These are phyloP conservation scores for Nematocida parisii DNA, from an alignment of 371 early-diverging fungal genomes.

Conservation along the genomic window DNA sequence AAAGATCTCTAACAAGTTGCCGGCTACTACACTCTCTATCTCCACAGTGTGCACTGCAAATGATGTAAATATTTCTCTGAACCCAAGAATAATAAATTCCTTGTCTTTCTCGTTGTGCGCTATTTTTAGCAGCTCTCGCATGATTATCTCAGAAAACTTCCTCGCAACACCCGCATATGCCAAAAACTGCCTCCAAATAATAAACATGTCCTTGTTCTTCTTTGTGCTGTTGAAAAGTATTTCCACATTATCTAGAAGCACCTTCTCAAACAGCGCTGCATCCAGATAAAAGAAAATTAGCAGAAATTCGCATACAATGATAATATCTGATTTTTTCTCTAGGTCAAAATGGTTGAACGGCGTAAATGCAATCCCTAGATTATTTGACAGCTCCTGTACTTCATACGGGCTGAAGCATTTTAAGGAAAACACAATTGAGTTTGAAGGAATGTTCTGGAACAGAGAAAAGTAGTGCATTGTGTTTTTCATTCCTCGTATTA, in stretches of 20 bases:
- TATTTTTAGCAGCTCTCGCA: slow-evolving; percentile 34
- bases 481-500: slow-evolving; percentile 59
- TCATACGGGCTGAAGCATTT: slow-evolving; percentile 53
- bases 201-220: slow-evolving; percentile 49
- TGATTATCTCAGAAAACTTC: slow-evolving; percentile 35
- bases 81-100: slow-evolving; percentile 43
- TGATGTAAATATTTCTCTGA: slow-evolving; percentile 49
- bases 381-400: slow-evolving; percentile 27
- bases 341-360: slow-evolving; percentile 45
- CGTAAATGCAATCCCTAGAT: slow-evolving; percentile 25
- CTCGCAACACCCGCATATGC: slow-evolving; percentile 56
- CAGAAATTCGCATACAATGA: slow-evolving; percentile 56
- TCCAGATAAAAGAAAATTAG: slow-evolving; percentile 57
- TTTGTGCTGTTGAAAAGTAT: slow-evolving; percentile 51
- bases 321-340: slow-evolving; percentile 50
- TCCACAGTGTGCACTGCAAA: slow-evolving; percentile 54
- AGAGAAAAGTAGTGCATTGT: slow-evolving; percentile 60
- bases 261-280: slow-evolving; percentile 41
- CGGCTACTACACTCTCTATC: slow-evolving; percentile 49
- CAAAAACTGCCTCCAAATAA: slow-evolving; percentile 56
- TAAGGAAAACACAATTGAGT: slow-evolving; percentile 55
- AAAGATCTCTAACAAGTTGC: slow-evolving; percentile 22
- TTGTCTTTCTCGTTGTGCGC: slow-evolving; percentile 31
- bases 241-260: slow-evolving; percentile 35
- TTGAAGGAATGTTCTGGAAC: slow-evolving; percentile 55